These are phyloP conservation scores for Sporothrix phasma DNA, from an alignment of 2,329 filamentous ascomycete genomes.

Conservation along the genomic window DNA sequence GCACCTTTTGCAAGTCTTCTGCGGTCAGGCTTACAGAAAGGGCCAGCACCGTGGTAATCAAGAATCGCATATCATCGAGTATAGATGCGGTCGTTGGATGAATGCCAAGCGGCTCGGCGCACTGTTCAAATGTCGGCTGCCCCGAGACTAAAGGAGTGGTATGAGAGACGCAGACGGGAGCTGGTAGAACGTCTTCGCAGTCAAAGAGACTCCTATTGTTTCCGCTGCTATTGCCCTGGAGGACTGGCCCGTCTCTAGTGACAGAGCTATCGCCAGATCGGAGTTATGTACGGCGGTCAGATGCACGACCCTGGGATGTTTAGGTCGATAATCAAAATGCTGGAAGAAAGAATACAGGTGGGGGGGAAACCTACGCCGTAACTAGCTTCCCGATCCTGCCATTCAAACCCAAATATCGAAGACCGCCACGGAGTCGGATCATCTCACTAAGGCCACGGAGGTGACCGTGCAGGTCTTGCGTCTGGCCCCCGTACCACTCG, in stretches of 20 bases:
- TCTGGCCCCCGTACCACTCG: slow-evolving; percentile 46
- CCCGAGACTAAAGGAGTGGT: slow-evolving; percentile 39
- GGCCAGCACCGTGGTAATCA: slow-evolving; percentile 34
- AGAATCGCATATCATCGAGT: slow-evolving; percentile 41
- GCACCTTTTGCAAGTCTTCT: slow-evolving; percentile 32
- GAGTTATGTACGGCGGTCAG: slow-evolving; percentile 26
- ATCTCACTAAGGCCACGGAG: slow-evolving; percentile 39
- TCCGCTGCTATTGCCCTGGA: slow-evolving; percentile 25
- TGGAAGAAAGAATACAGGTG: background rate
- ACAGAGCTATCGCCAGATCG: slow-evolving; percentile 39
- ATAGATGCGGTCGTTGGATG: slow-evolving; percentile 38
- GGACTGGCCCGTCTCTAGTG: slow-evolving; percentile 35
- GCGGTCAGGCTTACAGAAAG: slow-evolving; percentile 28
- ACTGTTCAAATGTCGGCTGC: slow-evolving; percentile 34
- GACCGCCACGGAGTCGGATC: slow-evolving; percentile 37
- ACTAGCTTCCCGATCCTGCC: slow-evolving; percentile 39
- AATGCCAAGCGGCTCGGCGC: slow-evolving; percentile 33
- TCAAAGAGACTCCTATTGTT: slow-evolving; percentile 28
- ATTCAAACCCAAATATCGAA: slow-evolving; percentile 36
- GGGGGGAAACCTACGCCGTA: slow-evolving; percentile 32
- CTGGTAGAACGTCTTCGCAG: slow-evolving; percentile 30
- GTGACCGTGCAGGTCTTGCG: slow-evolving; percentile 35
- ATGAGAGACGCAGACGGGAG: slow-evolving; percentile 34
- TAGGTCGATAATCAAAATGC: too few species aligned
- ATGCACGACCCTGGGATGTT: slow-evolving; percentile 11